Evolutionary conservation across 2,329 filamentous ascomycete genomes (phyloP).

Genomic region (Aspergillus vadensis): DNA sequence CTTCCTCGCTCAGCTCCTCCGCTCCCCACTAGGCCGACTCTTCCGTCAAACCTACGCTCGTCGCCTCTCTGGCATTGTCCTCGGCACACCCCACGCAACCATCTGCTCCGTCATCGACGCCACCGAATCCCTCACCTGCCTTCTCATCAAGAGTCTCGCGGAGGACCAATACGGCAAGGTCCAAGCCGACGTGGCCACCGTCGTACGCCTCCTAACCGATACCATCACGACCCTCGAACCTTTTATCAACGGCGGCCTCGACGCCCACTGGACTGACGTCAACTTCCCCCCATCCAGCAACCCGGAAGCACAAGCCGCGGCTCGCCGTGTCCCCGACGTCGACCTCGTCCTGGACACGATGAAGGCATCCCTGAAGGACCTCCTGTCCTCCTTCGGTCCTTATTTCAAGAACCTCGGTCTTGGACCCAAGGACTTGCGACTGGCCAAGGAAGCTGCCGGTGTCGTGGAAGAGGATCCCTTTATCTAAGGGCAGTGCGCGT

Average conservation of each 20-base stretch:
- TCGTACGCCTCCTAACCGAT: conserved; percentile 71
- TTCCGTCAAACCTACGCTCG: conserved; percentile 72
- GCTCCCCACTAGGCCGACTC: conserved; percentile 61
- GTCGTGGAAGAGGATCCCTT: conserved; percentile 24
- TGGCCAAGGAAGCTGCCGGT: conserved; percentile 66
- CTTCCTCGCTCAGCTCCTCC: conserved; percentile 51
- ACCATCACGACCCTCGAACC: conserved; percentile 70
- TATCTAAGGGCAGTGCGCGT: neutral
- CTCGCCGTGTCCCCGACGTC: conserved; percentile 62
- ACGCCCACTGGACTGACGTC: conserved; percentile 78
- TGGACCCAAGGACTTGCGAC: conserved; percentile 68
- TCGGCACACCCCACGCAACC: conserved; percentile 73
- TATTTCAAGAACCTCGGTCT: conserved; percentile 73
- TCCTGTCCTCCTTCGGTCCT: conserved; percentile 72
- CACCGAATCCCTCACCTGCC: conserved; percentile 66
- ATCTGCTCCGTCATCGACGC: conserved; percentile 70
- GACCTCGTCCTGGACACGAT: conserved; percentile 68
- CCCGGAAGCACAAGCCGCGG: conserved; percentile 33
- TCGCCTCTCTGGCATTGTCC: conserved; percentile 66
- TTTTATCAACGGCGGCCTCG: conserved; percentile 57
- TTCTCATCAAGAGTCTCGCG: conserved; percentile 71
- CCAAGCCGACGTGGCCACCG: conserved; percentile 73
- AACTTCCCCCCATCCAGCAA: conserved; percentile 50
- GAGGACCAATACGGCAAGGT: conserved; percentile 87
- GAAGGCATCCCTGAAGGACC: conserved; percentile 63